Percentiles rank a stretch among this genome's conserved stretches.
phyloP scores from a whole-genome alignment of 2,329 filamentous ascomycete genomes.

The Cephalotrichum gorgonifer region DNA sequence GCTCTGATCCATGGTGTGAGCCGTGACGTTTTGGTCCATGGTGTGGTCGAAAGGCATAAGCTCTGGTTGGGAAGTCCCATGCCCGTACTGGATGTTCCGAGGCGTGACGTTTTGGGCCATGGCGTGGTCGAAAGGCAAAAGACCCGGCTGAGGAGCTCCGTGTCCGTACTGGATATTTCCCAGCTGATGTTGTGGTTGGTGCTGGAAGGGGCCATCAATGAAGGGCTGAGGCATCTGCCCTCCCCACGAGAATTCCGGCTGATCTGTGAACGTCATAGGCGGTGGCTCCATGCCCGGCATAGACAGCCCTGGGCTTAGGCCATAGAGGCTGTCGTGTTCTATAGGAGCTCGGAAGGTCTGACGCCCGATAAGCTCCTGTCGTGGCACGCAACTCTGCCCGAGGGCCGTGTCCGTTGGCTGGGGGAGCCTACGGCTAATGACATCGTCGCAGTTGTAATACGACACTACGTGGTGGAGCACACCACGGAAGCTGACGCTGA shows the following conservation, averaged over 20 bases:
- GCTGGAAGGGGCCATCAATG: neutral
- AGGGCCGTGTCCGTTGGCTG: constrained; percentile 43
- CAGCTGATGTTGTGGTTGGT: neutral
- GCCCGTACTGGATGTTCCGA: neutral
- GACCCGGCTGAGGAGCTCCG: neutral
- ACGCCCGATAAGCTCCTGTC: constrained; percentile 45
- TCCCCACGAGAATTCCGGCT: constrained; percentile 1
- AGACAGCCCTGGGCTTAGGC: neutral
- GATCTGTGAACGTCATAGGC: constrained; percentile 1
- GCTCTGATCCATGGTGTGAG: neutral
- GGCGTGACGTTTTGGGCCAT: neutral
- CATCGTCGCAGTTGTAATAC: constrained; percentile 78
- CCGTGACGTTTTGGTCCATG: neutral
- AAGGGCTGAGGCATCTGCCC: constrained; percentile 1
- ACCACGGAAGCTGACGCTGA: constrained; percentile 66
- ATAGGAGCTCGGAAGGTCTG: constrained; percentile 59
- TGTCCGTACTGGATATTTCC: neutral
- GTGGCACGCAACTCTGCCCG: constrained; percentile 34
- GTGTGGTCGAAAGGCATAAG: constrained; percentile 1
- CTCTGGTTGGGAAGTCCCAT: neutral
- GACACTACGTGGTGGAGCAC: constrained; percentile 78
- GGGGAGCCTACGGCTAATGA: constrained; percentile 48
- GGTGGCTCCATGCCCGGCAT: neutral
- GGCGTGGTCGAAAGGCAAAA: neutral
- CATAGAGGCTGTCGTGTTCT: constrained; percentile 40